Evolutionary conservation across 805 yeast genomes (phyloP).

Genomic region (Lachancea kluyveri): DNA sequence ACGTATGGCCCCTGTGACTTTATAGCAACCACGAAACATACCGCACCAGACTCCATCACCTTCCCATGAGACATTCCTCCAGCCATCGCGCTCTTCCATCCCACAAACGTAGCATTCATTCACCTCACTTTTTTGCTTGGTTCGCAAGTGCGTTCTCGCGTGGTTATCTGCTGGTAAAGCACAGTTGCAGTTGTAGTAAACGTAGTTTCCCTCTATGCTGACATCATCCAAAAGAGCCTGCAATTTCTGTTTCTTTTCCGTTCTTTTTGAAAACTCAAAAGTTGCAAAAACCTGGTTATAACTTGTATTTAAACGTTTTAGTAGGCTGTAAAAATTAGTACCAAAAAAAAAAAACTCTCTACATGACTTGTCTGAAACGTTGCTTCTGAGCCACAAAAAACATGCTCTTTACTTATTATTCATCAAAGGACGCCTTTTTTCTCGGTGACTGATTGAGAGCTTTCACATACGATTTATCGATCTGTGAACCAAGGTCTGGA

Average conservation of each 20-base stretch:
- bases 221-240: background rate
- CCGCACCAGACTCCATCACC: slow-evolving; percentile 6
- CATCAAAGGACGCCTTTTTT: too few species aligned
- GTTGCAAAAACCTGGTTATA: too few species aligned
- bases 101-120: background rate
- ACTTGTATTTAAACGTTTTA: too few species aligned
- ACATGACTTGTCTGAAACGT: too few species aligned
- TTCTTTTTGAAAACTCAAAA: too few species aligned
- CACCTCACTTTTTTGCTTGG: background rate
- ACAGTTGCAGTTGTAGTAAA: background rate
- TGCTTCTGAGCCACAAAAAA: too few species aligned
- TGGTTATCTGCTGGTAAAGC: background rate
- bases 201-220: background rate
- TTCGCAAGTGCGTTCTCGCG: background rate
- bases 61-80: slow-evolving; percentile 8
- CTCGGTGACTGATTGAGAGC: too few species aligned
- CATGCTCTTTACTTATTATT: too few species aligned
- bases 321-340: too few species aligned
- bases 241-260: background rate
- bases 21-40: slow-evolving; percentile 7
- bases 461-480: too few species aligned
- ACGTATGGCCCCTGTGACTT: slow-evolving; percentile 6
- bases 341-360: too few species aligned
- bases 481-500: too few species aligned
- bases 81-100: background rate